These are phyloP conservation scores for Ulmus americana DNA, from an alignment of 331 rosid genomes.

Conservation along the genomic window DNA sequence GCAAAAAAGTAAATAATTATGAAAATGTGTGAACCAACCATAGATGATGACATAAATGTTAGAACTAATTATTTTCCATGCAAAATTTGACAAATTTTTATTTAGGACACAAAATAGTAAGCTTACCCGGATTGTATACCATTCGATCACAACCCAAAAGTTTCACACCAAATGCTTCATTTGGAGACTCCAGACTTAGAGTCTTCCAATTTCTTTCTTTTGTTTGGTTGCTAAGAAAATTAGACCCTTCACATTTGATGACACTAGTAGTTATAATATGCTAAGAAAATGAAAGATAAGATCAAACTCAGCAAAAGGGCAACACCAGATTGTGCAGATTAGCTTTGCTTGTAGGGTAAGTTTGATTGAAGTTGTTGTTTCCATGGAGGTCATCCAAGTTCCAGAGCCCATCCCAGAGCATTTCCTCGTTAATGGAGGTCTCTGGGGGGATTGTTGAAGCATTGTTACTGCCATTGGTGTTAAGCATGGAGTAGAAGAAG, in stretches of 20 bases:
- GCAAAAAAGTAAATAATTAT: not conserved
- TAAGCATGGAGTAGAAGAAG: constrained; percentile 40
- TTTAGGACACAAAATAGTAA: constrained; percentile 6
- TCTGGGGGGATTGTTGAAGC: constrained; percentile 30
- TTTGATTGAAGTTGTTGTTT: constrained; percentile 26
- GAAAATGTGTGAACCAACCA: not conserved
- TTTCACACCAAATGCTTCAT: constrained; percentile 20
- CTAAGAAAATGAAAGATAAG: not conserved
- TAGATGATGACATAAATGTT: not conserved
- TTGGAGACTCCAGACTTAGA: constrained; percentile 32
- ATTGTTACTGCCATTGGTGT: constrained; percentile 15
- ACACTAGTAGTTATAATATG: no score
- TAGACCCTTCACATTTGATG: no score
- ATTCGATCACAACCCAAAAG: constrained; percentile 16
- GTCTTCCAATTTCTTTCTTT: constrained; percentile 5
- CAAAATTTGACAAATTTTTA: constrained; percentile 32
- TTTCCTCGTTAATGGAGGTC: constrained; percentile 44
- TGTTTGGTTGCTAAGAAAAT: no score
- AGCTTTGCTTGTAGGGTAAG: constrained; percentile 42
- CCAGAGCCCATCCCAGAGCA: constrained; percentile 82
- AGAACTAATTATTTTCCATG: constrained; percentile 6
- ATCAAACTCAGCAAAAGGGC: constrained; percentile 44
- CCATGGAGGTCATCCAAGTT: constrained; percentile 62
- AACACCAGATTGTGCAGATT: constrained; percentile 43
- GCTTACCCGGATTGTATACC: constrained; percentile 20